A percentile compares a stretch with the other conserved stretches of the same genome.
Evolutionary conservation across 139 green algal genomes (phyloP).

Genomic region (Volvox reticuliferus): DNA sequence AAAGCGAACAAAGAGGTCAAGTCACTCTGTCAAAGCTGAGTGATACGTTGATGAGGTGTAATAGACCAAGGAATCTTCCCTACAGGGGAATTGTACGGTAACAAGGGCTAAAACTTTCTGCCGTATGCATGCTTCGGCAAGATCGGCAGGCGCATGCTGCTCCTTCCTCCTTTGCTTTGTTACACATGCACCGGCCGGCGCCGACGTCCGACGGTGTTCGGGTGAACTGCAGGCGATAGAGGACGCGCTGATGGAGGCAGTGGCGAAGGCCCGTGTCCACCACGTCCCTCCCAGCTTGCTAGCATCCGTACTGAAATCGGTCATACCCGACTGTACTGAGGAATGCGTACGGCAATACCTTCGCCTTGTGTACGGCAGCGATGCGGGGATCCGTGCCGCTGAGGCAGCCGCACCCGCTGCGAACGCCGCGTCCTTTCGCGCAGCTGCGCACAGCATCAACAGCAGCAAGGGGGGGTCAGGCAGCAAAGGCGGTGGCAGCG

Average conservation of each 20-base stretch:
- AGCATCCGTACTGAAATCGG: not conserved
- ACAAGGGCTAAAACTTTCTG: too few species aligned
- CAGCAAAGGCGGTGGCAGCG: not conserved
- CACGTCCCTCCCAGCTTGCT: conserved; percentile 29
- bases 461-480: not conserved
- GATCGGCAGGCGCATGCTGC: too few species aligned
- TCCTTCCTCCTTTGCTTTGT: too few species aligned
- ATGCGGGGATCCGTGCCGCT: not conserved
- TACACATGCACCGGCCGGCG: too few species aligned
- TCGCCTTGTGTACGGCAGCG: conserved; percentile 28
- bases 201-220: too few species aligned
- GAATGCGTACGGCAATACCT: conserved; percentile 35
- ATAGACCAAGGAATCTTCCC: too few species aligned
- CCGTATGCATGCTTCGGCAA: too few species aligned
- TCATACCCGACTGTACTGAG: conserved; percentile 16
- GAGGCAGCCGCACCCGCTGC: conserved; percentile 4
- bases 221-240: conserved; percentile 7
- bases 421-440: not conserved
- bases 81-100: too few species aligned
- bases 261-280: not conserved
- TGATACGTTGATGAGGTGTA: too few species aligned
- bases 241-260: conserved; percentile 26
- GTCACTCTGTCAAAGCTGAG: too few species aligned
- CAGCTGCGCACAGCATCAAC: not conserved
- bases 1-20: too few species aligned